Evolutionary conservation across 2,329 filamentous ascomycete genomes (phyloP).

Genomic region (Aspergillus viridinutans): DNA sequence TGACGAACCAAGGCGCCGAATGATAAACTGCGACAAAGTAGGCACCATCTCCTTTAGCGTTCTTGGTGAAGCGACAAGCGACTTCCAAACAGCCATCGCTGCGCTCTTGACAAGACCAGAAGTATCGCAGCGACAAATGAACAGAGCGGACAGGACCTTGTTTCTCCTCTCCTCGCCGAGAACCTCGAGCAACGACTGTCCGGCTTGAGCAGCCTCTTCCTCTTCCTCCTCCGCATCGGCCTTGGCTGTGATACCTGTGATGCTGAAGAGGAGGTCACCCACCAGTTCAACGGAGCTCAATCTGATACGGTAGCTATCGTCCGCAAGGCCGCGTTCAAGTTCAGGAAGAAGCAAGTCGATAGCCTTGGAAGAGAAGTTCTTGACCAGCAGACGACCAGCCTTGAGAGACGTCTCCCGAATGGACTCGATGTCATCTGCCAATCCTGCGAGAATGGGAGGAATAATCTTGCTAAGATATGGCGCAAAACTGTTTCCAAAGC

Average conservation of each 20-base stretch:
- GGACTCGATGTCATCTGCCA: constrained; percentile 93
- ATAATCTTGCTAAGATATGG: constrained; percentile 95
- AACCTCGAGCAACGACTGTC: constrained; percentile 86
- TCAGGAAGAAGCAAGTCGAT: constrained; percentile 93
- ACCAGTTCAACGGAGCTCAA: constrained; percentile 97
- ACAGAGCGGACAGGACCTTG: constrained; percentile 93
- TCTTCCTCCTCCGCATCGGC: constrained; percentile 75
- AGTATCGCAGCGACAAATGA: constrained; percentile 96
- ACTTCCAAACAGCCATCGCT: constrained; percentile 94
- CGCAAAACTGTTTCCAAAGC: constrained; percentile 97
- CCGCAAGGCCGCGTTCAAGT: constrained; percentile 91
- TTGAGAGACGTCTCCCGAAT: constrained; percentile 95
- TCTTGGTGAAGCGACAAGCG: constrained; percentile 82
- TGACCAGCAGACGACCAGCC: constrained; percentile 89
- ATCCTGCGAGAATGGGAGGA: constrained; percentile 85
- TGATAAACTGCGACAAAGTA: constrained; percentile 90
- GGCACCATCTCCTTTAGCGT: constrained; percentile 94
- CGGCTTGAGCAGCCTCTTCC: constrained; percentile 74
- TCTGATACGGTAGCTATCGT: constrained; percentile 95
- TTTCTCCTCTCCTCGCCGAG: constrained; percentile 95
- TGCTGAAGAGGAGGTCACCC: constrained; percentile 93
- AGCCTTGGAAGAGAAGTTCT: constrained; percentile 94
- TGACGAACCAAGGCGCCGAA: constrained; percentile 85
- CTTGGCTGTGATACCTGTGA: constrained; percentile 85
- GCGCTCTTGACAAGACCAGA: constrained; percentile 85